Conservation (phyloP, 1,139 yeast genomes). For the Diutina catenulata region DNA sequence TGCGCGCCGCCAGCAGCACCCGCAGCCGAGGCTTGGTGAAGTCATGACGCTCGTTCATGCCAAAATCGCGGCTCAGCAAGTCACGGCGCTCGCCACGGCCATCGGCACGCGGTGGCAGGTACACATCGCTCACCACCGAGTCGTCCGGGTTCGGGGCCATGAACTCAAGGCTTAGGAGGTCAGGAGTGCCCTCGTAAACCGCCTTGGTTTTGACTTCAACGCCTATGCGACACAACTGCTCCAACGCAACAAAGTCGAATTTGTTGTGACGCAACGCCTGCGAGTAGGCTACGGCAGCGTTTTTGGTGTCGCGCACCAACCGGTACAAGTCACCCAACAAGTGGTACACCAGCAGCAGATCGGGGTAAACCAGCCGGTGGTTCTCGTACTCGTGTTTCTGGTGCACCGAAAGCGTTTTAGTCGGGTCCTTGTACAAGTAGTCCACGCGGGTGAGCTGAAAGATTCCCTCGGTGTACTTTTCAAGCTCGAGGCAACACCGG, state of each 20-base stretch:
- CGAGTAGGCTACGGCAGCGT: constrained; percentile 57
- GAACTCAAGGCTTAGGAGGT: no score
- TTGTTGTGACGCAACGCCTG: constrained; percentile 66
- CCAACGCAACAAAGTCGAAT: constrained; percentile 78
- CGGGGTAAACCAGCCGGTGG: constrained; percentile 39
- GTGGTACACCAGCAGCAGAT: constrained; percentile 50
- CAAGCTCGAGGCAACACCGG: constrained; percentile 46
- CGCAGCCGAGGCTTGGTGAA: no score
- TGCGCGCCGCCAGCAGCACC: no score
- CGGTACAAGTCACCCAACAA: constrained; percentile 62
- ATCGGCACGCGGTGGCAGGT: no score
- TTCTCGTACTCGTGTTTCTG: constrained; percentile 23
- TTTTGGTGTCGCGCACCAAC: constrained; percentile 39
- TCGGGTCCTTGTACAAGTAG: constrained; percentile 22
- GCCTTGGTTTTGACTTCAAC: constrained; percentile 53
- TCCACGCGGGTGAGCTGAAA: constrained; percentile 32
- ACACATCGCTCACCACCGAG: no score
- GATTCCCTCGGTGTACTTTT: constrained; percentile 52
- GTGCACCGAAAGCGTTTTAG: constrained; percentile 10
- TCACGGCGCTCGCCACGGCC: no score
- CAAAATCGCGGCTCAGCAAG: no score
- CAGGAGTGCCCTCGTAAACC: constrained; percentile 29
- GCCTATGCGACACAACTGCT: constrained; percentile 62
- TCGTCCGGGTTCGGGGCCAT: no score
- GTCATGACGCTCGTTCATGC: no score